Percentiles rank a stretch among this genome's conserved stretches.
phyloP scores from a whole-genome alignment of 2,329 filamentous ascomycete genomes.

The Sporothrix brasiliensis region DNA sequence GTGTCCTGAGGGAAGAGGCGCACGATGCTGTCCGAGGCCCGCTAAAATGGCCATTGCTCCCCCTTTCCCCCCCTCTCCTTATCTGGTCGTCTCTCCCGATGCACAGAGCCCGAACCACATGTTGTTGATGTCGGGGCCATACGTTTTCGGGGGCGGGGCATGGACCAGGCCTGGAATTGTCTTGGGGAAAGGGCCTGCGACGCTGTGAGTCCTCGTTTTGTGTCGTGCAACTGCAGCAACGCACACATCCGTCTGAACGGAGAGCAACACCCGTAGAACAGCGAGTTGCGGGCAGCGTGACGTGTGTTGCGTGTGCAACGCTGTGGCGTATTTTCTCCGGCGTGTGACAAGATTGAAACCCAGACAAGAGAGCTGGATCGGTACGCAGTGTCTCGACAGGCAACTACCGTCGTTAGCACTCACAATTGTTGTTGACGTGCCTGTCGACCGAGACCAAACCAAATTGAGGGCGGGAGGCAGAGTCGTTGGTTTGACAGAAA shows the following conservation, averaged over 20 bases:
- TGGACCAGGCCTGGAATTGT: conserved; percentile 17
- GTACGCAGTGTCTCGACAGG: neutral
- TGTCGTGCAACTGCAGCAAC: conserved; percentile 2
- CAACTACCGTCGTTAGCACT: neutral
- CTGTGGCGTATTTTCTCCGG: conserved; percentile 21
- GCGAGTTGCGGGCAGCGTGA: neutral
- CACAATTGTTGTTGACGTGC: neutral
- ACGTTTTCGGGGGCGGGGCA: conserved; percentile 1
- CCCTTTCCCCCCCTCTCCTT: neutral
- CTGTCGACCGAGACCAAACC: neutral
- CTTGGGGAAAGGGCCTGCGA: neutral
- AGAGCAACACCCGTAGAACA: neutral
- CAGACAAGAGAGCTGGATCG: neutral
- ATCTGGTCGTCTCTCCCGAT: neutral
- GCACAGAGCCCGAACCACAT: neutral
- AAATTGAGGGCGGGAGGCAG: neutral
- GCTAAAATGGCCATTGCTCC: neutral
- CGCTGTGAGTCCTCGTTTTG: neutral
- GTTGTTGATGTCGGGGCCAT: neutral
- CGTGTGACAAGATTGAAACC: conserved; percentile 13
- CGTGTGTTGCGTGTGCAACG: conserved; percentile 16
- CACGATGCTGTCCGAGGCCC: conserved; percentile 2
- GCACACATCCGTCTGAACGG: conserved; percentile 12
- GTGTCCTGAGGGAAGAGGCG: neutral
- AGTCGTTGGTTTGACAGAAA: neutral